phyloP scores from a whole-genome alignment of 1,284 basidiomycete genomes.

The Fomitopsis pinicola region DNA sequence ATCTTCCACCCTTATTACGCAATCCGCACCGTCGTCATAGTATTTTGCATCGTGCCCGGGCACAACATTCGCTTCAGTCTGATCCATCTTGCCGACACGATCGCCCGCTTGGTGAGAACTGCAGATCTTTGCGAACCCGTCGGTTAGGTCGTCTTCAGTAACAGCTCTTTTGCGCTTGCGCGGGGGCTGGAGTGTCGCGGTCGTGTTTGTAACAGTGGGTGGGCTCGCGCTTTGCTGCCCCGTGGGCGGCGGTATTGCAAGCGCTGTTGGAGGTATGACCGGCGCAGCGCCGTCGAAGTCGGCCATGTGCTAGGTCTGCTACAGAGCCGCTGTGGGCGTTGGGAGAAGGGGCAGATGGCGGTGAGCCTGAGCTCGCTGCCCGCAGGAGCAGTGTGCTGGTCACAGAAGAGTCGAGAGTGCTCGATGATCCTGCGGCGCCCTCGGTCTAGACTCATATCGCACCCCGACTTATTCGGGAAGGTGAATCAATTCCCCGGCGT shows the following conservation, averaged over 20 bases:
- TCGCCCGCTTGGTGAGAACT: neutral
- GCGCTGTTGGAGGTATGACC: constrained; percentile 4
- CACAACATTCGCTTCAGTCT: constrained; percentile 1
- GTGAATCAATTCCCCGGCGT: neutral
- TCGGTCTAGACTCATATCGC: neutral
- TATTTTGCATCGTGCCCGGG: constrained; percentile 20
- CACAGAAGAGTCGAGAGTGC: neutral
- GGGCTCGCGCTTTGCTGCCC: constrained; percentile 2
- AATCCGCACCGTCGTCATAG: constrained; percentile 39
- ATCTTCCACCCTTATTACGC: constrained; percentile 41
- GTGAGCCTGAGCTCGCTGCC: neutral
- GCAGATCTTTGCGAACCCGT: neutral
- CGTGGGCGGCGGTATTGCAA: neutral
- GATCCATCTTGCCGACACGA: neutral
- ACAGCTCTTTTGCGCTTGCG: neutral
- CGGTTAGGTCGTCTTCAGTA: neutral
- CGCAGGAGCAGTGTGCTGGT: neutral
- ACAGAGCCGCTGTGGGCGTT: neutral
- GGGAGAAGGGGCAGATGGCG: neutral
- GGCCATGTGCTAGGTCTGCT: neutral
- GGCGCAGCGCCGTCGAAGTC: neutral
- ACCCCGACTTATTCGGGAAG: neutral
- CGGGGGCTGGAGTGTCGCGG: neutral
- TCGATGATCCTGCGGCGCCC: neutral
- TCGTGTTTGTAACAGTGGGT: constrained; percentile 12